phyloP scores from a whole-genome alignment of 805 yeast genomes.

The Starmerella potacharoeniae region DNA sequence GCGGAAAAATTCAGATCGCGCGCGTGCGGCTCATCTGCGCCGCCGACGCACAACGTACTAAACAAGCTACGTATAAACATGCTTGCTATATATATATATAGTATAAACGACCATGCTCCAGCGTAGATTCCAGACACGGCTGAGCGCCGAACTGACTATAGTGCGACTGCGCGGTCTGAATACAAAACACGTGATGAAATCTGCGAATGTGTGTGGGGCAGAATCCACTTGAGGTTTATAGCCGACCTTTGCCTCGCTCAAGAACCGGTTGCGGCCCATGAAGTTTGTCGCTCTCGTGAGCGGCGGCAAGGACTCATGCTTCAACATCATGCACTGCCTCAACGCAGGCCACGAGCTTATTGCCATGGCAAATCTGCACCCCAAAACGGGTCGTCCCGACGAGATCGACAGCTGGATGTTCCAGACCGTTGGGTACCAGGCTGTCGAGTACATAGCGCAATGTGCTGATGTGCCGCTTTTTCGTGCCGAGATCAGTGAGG shows the following conservation, averaged over 20 bases:
- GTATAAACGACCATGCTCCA: no score
- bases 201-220: no score
- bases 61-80: no score
- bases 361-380: constrained; percentile 77
- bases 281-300: constrained; percentile 84
- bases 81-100: no score
- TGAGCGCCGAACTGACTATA: no score
- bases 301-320: constrained; percentile 95
- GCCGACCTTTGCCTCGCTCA: not conserved
- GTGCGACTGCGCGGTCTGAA: no score
- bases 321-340: constrained; percentile 76
- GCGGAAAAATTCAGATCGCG: no score
- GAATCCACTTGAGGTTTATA: no score
- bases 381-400: constrained; percentile 35
- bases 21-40: no score
- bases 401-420: constrained; percentile 95
- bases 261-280: constrained; percentile 38
- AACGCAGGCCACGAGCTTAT: constrained; percentile 72
- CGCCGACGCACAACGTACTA: no score
- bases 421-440: constrained; percentile 91
- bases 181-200: no score
- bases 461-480: constrained; percentile 75
- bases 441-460: constrained; percentile 49
- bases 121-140: no score
- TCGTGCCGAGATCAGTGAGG: constrained; percentile 55